These are phyloP conservation scores for Naganishia friedmannii DNA, from an alignment of 768 basidiomycete genomes.

Conservation along the genomic window DNA sequence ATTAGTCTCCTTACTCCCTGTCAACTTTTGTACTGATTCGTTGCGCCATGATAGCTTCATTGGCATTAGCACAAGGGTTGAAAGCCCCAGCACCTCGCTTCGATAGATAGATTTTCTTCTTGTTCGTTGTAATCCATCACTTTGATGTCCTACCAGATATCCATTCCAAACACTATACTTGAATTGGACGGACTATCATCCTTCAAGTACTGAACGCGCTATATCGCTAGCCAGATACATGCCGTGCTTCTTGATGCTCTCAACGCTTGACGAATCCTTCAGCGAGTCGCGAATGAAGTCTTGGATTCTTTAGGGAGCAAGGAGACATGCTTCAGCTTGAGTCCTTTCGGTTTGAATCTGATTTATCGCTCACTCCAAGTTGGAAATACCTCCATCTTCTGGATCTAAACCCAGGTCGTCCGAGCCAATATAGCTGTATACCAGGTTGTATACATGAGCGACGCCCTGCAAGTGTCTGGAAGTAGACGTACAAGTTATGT, in stretches of 20 bases:
- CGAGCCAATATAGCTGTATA: constrained; percentile 36
- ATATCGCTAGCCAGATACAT: constrained; percentile 11
- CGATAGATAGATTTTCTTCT: neutral
- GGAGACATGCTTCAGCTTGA: neutral
- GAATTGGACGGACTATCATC: neutral
- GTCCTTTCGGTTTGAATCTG: neutral
- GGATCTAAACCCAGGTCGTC: constrained; percentile 35
- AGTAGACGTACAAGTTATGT: constrained; percentile 34
- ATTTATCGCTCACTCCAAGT: constrained; percentile 38
- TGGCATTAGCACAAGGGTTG: constrained; percentile 16
- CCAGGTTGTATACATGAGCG: neutral
- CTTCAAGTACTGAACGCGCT: neutral
- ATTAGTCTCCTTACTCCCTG: neutral
- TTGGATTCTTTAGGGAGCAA: neutral
- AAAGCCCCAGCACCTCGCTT: constrained; percentile 17
- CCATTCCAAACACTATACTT: neutral
- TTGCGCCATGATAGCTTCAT: neutral
- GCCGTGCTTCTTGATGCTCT: constrained; percentile 7
- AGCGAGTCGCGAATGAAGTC: neutral
- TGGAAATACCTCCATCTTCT: constrained; percentile 38
- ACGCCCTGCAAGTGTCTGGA: neutral
- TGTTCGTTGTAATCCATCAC: constrained; percentile 8
- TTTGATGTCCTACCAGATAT: neutral
- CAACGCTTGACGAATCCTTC: neutral
- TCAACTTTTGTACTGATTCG: neutral